These are phyloP conservation scores for Metschnikowia koreensis DNA, from an alignment of 805 yeast genomes.

Conservation along the genomic window DNA sequence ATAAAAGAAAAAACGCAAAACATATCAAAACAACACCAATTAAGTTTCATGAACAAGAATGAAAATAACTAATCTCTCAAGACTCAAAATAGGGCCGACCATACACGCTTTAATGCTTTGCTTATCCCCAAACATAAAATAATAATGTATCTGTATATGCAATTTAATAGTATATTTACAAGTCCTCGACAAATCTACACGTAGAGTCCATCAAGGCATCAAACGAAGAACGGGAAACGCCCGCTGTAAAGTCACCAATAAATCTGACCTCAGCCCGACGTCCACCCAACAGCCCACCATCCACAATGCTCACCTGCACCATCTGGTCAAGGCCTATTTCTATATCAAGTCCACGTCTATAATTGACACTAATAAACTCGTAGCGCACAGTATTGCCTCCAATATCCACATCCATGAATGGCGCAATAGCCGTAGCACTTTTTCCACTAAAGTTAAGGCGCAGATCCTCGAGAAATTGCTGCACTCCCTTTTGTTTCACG, in stretches of 20 bases:
- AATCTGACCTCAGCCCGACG: constrained; percentile 39
- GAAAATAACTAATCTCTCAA: no score
- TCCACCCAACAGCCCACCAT: constrained; percentile 62
- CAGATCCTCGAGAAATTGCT: constrained; percentile 36
- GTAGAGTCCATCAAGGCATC: constrained; percentile 25
- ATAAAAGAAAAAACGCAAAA: no score
- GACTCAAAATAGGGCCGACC: no score
- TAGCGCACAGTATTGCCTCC: constrained; percentile 42
- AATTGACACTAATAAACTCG: constrained; percentile 41
- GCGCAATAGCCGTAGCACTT: constrained; percentile 35
- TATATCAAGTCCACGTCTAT: constrained; percentile 46
- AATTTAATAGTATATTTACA: constrained; percentile 13
- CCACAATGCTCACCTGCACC: constrained; percentile 46
- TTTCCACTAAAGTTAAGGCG: constrained; percentile 42
- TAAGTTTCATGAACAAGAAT: no score
- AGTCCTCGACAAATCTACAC: constrained; percentile 16
- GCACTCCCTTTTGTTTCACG: constrained; percentile 42
- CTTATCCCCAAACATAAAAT: no score
- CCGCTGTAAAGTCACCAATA: constrained; percentile 14
- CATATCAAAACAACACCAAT: no score
- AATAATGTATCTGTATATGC: no score
- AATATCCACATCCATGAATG: constrained; percentile 36
- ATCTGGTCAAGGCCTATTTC: constrained; percentile 29
- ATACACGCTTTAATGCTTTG: no score
- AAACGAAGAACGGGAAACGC: constrained; percentile 22